Evolutionary conservation across 2,329 filamentous ascomycete genomes (phyloP), one percentile per base, ranked within the genome.

Genomic region (Cladosporium sp.): DNA sequence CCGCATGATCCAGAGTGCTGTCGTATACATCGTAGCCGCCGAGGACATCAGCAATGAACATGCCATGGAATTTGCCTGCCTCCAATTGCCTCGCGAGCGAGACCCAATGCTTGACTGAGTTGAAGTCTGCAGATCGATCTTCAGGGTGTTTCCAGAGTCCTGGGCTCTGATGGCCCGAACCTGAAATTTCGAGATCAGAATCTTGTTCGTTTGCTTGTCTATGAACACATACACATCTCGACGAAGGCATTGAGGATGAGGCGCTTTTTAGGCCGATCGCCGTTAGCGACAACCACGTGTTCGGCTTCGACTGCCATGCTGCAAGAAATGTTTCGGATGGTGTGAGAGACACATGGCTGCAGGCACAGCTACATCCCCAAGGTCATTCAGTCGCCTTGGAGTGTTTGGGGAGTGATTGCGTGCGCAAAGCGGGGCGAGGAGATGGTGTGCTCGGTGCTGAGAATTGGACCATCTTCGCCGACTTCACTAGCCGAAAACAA

Each of bases 21-120:
- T 81, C 80, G 67, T 86, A 88, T 4, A 87, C 82, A 69, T 88
- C 84, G 61, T 87, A 86, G 5, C 81, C 81, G 32, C 63, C 82
- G 67, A 86, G 72, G 0, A 85, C 81, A 61, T 86, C 83, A 0
- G 83, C 83, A 47, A 86, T 82, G 64, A 85, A 85, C 30, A 85
- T 82, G 9, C 80, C 81, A 48, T 85, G 80, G 56, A 85, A 84
- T 47, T 83, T 82, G 24, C 78, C 82, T 1, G 73, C 69, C 56
- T 85, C 82, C 1, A 84, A 73, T 1, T 80, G 67, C 53, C 83
- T 73, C 0, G 82, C 82, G 0, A 86, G 66, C 44, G 80, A 72
- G 0, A 78, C 73, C 82, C 83, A 86, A 53, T 84, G 79, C 5
- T 79, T 69, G 29, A 83, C 69, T 20, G 78, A 72, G 54, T 81